These are phyloP conservation scores for Kwoniella botswanensis DNA, from an alignment of 768 basidiomycete species.

Conservation along the genomic window DNA sequence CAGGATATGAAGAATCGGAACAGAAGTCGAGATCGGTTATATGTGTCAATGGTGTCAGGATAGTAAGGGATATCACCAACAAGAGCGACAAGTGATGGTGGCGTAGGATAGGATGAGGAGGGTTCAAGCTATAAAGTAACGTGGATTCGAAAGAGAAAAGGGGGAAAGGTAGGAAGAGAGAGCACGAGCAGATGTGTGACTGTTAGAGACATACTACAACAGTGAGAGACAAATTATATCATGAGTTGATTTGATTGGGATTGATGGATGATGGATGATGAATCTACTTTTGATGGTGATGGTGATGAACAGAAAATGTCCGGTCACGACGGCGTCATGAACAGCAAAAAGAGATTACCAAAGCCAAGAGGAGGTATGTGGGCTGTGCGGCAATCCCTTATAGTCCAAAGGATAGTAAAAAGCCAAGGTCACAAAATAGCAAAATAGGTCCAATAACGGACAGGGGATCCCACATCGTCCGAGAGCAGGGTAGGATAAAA, in stretches of 20 bases:
- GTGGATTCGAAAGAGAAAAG: background rate
- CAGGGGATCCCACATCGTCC: background rate
- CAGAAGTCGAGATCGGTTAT: no score
- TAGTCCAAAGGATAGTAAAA: conserved; percentile 9
- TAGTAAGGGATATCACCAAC: no score
- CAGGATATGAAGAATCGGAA: no score
- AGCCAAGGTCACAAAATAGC: background rate
- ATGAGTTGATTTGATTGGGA: background rate
- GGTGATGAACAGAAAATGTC: background rate
- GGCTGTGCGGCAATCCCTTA: conserved; percentile 7
- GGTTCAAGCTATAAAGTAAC: no score
- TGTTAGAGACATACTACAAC: background rate
- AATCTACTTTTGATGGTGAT: background rate
- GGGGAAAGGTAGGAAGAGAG: background rate
- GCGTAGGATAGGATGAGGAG: no score
- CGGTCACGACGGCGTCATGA: background rate
- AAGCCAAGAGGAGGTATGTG: conserved; percentile 6
- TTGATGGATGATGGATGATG: background rate
- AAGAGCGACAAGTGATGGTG: no score
- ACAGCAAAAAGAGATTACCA: background rate
- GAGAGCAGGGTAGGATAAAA: background rate
- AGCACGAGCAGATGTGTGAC: background rate
- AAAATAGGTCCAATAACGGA: background rate
- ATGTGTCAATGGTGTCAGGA: no score
- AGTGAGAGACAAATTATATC: background rate